Percentiles rank a stretch among this genome's conserved stretches.
Evolutionary conservation across 2,329 filamentous ascomycete species (phyloP).

Genomic region (Fusarium sp.): DNA sequence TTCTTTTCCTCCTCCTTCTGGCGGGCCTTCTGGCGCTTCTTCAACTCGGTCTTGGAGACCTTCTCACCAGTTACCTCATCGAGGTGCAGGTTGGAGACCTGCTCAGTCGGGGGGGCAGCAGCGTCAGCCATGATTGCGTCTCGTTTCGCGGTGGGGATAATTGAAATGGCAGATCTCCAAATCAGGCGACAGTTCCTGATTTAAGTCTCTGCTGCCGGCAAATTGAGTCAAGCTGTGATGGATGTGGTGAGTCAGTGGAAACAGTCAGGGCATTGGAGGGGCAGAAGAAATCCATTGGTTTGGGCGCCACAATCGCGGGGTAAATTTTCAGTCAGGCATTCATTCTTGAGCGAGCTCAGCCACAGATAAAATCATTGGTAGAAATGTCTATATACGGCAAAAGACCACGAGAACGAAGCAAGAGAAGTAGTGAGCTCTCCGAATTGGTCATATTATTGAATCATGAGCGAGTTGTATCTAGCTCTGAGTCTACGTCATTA

Average conservation of each 20-base stretch:
- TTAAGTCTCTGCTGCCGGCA: slow-evolving; percentile 25
- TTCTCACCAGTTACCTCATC: slow-evolving; percentile 94
- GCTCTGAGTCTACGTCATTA: slow-evolving; percentile 46
- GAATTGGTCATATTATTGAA: slow-evolving; percentile 47
- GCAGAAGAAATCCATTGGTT: slow-evolving; percentile 37
- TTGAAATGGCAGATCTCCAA: slow-evolving; percentile 10
- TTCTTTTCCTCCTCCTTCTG: slow-evolving; percentile 89
- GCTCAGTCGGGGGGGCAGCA: slow-evolving; percentile 54
- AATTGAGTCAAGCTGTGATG: slow-evolving; percentile 37
- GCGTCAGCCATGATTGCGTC: slow-evolving; percentile 46
- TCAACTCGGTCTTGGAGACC: slow-evolving; percentile 86
- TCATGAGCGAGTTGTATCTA: slow-evolving; percentile 39
- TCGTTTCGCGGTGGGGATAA: slow-evolving; percentile 11
- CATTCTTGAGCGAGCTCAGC: slow-evolving; percentile 27
- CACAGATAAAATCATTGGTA: slow-evolving; percentile 8
- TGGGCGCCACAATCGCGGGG: slow-evolving; percentile 45
- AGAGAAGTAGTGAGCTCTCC: neutral
- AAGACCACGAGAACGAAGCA: neutral
- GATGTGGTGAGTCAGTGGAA: slow-evolving; percentile 42
- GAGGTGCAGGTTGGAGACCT: slow-evolving; percentile 78
- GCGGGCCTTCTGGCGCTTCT: slow-evolving; percentile 94
- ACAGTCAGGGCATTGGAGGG: slow-evolving; percentile 45
- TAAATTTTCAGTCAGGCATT: slow-evolving; percentile 39
- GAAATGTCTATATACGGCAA: neutral
- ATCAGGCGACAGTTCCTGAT: slow-evolving; percentile 24